Evolutionary conservation across 2,329 filamentous ascomycete species (phyloP), one percentile per base, ranked within the genome.

Genomic region (Furcasterigmium sp.): DNA sequence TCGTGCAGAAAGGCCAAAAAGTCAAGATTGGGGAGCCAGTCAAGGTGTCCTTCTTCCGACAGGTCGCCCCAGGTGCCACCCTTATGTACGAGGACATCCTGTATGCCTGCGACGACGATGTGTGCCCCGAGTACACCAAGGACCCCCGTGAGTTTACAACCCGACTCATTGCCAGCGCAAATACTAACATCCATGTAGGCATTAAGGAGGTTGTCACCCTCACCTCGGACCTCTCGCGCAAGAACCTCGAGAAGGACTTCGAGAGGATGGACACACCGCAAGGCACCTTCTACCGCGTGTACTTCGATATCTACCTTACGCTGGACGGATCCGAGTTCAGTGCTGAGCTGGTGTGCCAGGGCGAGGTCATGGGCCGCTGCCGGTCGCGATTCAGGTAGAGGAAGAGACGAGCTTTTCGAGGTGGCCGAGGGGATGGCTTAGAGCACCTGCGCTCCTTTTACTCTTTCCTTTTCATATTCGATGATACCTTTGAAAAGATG

Each of bases 41-140:
- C 69, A 97, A 97, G 75, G 93, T 97, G 36, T 95, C 88, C 9
- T 97, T 97, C 70, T 97, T 98, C 82, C 78, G 93, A 65, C 93
- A 97, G 65, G 93, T 98, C 43, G 93, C 93, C 6, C 93, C 93
- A 1, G 93, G 93, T 39, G 93, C 93, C 26, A 97, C 91, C 1
- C 81, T 98, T 55, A 97, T 98, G 93, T 98, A 98, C 64, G 93
- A 98, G 72, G 93, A 98, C 69, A 91, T 97, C 42, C 68, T 97
- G 45, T 97, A 96, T 64, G 93, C 91, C 40, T 98, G 93, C 60
- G 93, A 98, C 60, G 93, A 97, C 52, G 93, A 98, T 63, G 88
- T 95, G 41, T 97, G 91, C 67, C 93, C 93, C 1, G 93, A 97
- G 65, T 98, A 98, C 64, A 97, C 91, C 54, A 98, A 97, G 66